Evolutionary conservation across 306 rosid genomes (phyloP), one percentile per base, ranked within the genome.

Genomic region (Dalbergia cultrata): DNA sequence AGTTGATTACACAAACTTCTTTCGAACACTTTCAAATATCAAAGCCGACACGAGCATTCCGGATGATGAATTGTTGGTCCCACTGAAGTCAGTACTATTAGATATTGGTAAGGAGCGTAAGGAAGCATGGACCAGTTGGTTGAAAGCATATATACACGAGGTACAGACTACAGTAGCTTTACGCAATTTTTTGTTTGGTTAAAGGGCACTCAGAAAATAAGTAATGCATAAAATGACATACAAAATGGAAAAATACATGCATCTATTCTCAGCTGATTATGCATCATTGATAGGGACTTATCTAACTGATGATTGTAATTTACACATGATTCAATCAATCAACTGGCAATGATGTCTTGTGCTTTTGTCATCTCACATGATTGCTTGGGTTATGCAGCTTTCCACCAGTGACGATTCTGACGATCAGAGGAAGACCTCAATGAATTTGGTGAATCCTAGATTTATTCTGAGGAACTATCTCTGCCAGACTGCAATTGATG

Each of bases 101-200:
- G 99, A 96, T 84, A 96, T 96, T n/a, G 99, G 99, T 70, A 82
- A 90, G 87, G 99, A 96, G 87, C 94, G 97, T 18, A 93, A 89
- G 86, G 99, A 89, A 81, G 96, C 99, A 12, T 96, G 99, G 99
- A 86, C 86, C 68, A 87, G 85, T 77, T 96, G 98, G 99, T 89
- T 93, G 83, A 92, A 89, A 87, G 37, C 82, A 69, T 96, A 93
- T 67, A 87, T 89, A 45, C 92, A 89, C 33, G 99, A 96, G 98
- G 99, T 93, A 88, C 16, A 16, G 3, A 54, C 22, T 54, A 7
- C 60, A 9, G 45, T 74, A 31, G 77, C 66, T 79, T 72, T 63
- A 31, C 80, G 70, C 54, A 14, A 57, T 76, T 75, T 22, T 52
- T 52, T 59, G 58, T 67, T 14, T 75, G 59, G 50, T 44, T 64